Base-by-base conservation (phyloP, 2,329 filamentous ascomycete genomes). In the Ophiostoma ips region DNA sequence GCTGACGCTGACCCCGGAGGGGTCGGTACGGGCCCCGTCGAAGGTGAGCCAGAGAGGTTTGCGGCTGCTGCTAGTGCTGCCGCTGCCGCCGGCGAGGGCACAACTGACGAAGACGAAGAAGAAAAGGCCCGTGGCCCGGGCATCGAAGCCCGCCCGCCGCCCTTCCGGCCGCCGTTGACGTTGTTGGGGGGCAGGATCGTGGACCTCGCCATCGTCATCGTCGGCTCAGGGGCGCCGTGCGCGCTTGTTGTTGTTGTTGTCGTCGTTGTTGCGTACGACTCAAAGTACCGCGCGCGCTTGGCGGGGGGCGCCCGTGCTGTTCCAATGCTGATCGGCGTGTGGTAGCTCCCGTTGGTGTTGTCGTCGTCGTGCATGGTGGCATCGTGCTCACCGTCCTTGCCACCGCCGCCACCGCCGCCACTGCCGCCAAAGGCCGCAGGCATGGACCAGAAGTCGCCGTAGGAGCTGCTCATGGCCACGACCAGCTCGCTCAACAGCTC, bases 401-500 rank as follows among this genome's bases (percentile, higher is more conserved):
- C 6, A 13, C 10, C 11, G 2, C 9, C 24, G 11, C 11, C 21
- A 7, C 11, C 37, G 13, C 7, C 18, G 5, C 37, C 37, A 40
- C 2, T 10, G 28, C 24, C 41, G 7, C 30, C 16, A 45, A 45
- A 45, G 4, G 43, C 36, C 8, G 18, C 30, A 11, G 48, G 51
- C 33, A 48, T 28, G 9, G 44, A 76, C 70, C 51, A 77, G 64
- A 18, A 52, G 24, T 55, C 52, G 4, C 51, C 46, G 30, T 53
- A 52, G 0, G 73, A 71, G 16, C 35, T 50, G 59, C 74, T 78
- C 76, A 81, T 79, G 12, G 73, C 67, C 2, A 81, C 70, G 0
- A 82, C 77, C 6, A 82, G 68, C 60, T 81, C 77, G 54, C 75
- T 78, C 7, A 81, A 64, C 1, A 82, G 74, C 56, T 79, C 75